A percentile compares a stretch with the other conserved stretches of the same genome.
Evolutionary conservation across 345 rosid genomes (phyloP).

Genomic region (Balakata baccata): DNA sequence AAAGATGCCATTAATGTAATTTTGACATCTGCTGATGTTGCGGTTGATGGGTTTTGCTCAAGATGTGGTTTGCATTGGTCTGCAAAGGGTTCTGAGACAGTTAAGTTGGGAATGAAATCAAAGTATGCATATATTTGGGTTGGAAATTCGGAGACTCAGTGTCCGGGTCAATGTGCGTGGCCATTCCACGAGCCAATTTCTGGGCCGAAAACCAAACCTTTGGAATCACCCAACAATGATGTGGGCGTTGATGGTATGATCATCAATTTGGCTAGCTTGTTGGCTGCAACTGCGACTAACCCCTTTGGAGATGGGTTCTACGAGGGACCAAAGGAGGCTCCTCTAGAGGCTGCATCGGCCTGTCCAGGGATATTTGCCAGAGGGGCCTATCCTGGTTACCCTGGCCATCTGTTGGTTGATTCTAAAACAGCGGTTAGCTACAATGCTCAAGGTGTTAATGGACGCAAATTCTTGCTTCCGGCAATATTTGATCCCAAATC

Average conservation of each 20-base stretch:
- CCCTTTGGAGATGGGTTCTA: slow-evolving; percentile 26
- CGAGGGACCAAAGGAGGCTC: slow-evolving; percentile 25
- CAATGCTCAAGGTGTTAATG: slow-evolving; percentile 21
- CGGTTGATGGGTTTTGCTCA: slow-evolving; percentile 18
- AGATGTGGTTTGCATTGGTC: slow-evolving; percentile 17
- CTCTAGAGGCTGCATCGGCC: slow-evolving; percentile 21
- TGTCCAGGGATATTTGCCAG: slow-evolving; percentile 20
- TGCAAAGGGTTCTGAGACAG: neutral
- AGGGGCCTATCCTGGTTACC: slow-evolving; percentile 26
- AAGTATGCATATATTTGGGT: slow-evolving; percentile 29
- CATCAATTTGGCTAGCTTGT: slow-evolving; percentile 16
- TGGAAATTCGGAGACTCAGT: slow-evolving; percentile 24
- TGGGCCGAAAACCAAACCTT: slow-evolving; percentile 15
- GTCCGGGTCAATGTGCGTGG: slow-evolving; percentile 29
- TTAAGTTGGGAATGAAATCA: neutral
- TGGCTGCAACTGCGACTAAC: slow-evolving; percentile 26
- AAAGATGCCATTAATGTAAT: slow-evolving; percentile 13
- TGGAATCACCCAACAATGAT: slow-evolving; percentile 21
- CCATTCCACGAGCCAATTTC: slow-evolving; percentile 25
- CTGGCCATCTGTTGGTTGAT: slow-evolving; percentile 23
- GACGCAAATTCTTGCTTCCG: slow-evolving; percentile 27
- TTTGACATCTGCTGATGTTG: slow-evolving; percentile 21
- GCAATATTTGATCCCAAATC: slow-evolving; percentile 21
- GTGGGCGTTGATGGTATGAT: slow-evolving; percentile 28
- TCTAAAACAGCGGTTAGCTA: slow-evolving; percentile 24